These are phyloP conservation scores for Backusella luteola DNA, from an alignment of 192 early-diverging fungal species.

Conservation along the genomic window DNA sequence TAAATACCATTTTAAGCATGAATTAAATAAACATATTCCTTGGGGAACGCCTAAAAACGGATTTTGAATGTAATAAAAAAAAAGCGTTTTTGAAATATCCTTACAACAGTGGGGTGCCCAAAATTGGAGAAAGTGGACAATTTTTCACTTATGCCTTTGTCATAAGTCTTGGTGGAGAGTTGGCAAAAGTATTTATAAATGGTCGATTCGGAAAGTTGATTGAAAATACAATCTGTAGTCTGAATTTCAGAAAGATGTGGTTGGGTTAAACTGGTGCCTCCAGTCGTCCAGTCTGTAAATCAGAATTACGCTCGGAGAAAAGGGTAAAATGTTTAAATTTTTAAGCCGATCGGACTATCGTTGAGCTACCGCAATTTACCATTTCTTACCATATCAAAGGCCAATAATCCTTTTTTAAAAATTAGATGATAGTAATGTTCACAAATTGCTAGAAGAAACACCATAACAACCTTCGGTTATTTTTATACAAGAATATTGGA, in stretches of 20 bases:
- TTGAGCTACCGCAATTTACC: neutral
- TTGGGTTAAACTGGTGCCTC: too few species aligned
- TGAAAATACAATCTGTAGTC: too few species aligned
- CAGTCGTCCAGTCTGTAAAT: too few species aligned
- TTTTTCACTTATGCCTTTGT: too few species aligned
- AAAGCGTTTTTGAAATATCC: neutral
- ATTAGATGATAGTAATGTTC: neutral
- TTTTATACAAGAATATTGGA: neutral
- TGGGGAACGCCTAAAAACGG: neutral
- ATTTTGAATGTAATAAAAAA: neutral
- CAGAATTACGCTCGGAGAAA: neutral
- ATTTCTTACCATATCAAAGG: neutral
- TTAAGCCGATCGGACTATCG: neutral
- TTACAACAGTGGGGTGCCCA: neutral
- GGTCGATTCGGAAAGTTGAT: too few species aligned
- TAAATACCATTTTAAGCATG: conserved; percentile 43
- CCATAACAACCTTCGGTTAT: neutral
- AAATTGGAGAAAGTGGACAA: too few species aligned
- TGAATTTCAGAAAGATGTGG: too few species aligned
- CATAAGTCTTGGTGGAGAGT: too few species aligned
- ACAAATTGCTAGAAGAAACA: neutral
- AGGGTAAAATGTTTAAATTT: neutral
- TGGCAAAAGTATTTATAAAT: too few species aligned
- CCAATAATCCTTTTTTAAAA: neutral
- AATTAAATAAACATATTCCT: neutral